phyloP scores from a whole-genome alignment of 352 stramenopile species.

The Phytophthora aleatoria region DNA sequence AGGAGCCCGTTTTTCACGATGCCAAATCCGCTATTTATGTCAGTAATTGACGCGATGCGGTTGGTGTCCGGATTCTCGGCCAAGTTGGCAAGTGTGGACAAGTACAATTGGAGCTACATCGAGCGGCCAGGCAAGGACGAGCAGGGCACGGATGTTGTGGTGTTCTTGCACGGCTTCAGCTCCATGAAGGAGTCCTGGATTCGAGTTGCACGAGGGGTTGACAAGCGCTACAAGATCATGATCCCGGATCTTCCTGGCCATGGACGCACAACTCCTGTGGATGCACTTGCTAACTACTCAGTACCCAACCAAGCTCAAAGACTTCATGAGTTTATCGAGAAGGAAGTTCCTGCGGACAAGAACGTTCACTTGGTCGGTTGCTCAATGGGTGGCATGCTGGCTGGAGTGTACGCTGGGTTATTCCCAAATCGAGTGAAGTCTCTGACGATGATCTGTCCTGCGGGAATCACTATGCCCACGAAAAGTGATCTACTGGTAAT shows the following conservation, averaged over 20 bases:
- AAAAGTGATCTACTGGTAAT: slow-evolving; percentile 62
- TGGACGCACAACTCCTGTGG: slow-evolving; percentile 54
- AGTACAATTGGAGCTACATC: slow-evolving; percentile 78
- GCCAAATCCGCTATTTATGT: slow-evolving; percentile 35
- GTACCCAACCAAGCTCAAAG: slow-evolving; percentile 51
- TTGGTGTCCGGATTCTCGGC: slow-evolving; percentile 56
- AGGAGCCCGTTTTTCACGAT: slow-evolving; percentile 1
- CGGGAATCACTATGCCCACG: slow-evolving; percentile 65
- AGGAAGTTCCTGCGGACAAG: slow-evolving; percentile 42
- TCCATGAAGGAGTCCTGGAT: slow-evolving; percentile 72
- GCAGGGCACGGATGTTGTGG: slow-evolving; percentile 44
- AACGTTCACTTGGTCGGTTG: slow-evolving; percentile 75
- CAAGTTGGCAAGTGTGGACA: slow-evolving; percentile 46
- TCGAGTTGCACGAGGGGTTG: slow-evolving; percentile 47
- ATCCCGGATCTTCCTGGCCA: slow-evolving; percentile 73
- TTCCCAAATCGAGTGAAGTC: slow-evolving; percentile 57
- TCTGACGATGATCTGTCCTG: slow-evolving; percentile 74
- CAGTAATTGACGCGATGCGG: slow-evolving; percentile 48
- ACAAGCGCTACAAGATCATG: slow-evolving; percentile 55
- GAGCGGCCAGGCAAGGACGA: slow-evolving; percentile 49
- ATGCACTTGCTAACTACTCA: slow-evolving; percentile 50
- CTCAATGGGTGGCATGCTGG: slow-evolving; percentile 79
- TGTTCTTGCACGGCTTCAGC: slow-evolving; percentile 77
- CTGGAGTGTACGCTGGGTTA: slow-evolving; percentile 61
- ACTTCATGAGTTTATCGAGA: slow-evolving; percentile 62